Evolutionary conservation across 2,329 filamentous ascomycete species (phyloP), one percentile per base, ranked within the genome.

Genomic region (Dissoconium aciculare): DNA sequence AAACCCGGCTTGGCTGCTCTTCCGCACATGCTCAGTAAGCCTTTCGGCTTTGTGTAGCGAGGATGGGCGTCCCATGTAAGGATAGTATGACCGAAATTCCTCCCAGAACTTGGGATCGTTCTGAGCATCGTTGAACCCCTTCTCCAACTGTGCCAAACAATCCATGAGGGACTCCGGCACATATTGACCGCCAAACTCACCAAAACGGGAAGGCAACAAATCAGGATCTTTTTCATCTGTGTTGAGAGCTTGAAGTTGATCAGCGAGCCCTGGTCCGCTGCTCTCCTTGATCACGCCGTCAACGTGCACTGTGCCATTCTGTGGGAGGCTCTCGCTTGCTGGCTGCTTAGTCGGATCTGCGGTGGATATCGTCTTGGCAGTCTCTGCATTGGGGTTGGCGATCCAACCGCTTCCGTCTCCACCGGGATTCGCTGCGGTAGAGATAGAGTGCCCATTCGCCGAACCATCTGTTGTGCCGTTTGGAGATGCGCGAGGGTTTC

Each of bases 121-220:
- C 48, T 76, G 77, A 37, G 89, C 84, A 46, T 78, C 63, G 47
- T 89, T 77, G 66, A 98, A 98, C 17, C 87, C 89, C 15, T 74
- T 72, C 58, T 98, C 87, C 4, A 98, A 70, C 58, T 98, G 73
- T 1, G 76, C 76, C 36, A 98, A 63, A 53, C 87, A 95, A 60
- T 95, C 87, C 87, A 98, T 95, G 38, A 98, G 69, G 12, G 84
- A 89, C 58, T 98, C 89, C 1, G 89, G 89, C 3, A 98, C 89
- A 51, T 94, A 98, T 57, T 95, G 87, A 11, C 89, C 89, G 47
- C 89, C 89, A 42, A 92, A 98, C 53, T 94, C 80, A 43, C 89
- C 89, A 49, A 98, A 95, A 30, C 84, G 76, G 40, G 83, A 73
- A 9, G 85, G 82, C 30, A 89, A 73, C 45, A 78, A 73, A 25